Evolutionary conservation across 768 basidiomycete species (phyloP).

Genomic region (Tulasnella sp.): DNA sequence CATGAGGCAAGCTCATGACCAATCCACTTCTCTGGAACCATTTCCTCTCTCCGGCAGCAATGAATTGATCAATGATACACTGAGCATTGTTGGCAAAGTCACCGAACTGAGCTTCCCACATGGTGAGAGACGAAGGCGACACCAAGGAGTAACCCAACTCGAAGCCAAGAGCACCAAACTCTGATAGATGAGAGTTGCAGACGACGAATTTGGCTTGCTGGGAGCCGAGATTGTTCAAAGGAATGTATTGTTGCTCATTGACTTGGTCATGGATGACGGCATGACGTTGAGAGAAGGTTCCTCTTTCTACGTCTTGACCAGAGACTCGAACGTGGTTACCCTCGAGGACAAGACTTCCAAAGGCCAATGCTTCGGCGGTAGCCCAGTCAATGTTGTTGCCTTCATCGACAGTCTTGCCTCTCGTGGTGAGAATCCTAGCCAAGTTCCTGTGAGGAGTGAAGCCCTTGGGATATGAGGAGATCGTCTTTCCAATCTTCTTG

Average conservation of each 20-base stretch:
- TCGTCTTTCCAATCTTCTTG: constrained; percentile 70
- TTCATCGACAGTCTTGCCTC: constrained; percentile 85
- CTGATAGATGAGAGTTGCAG: constrained; percentile 94
- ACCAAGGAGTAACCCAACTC: constrained; percentile 98
- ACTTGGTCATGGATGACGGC: constrained; percentile 93
- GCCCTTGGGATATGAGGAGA: constrained; percentile 72
- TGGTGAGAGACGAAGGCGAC: constrained; percentile 78
- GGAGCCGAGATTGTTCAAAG: constrained; percentile 75
- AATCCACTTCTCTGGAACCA: constrained; percentile 92
- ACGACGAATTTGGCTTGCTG: constrained; percentile 88
- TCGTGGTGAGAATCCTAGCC: constrained; percentile 73
- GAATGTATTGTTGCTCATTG: constrained; percentile 80
- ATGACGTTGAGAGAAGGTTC: constrained; percentile 97
- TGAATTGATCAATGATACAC: constrained; percentile 97
- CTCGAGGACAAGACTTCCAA: constrained; percentile 86
- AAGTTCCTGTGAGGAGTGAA: constrained; percentile 89
- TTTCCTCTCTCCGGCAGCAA: constrained; percentile 92
- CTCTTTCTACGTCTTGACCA: constrained; percentile 96
- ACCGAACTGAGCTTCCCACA: constrained; percentile 99
- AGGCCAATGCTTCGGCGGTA: constrained; percentile 93
- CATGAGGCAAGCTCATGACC: constrained; percentile 82
- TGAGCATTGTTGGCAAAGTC: constrained; percentile 98
- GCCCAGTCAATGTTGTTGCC: constrained; percentile 94
- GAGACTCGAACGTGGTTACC: constrained; percentile 90
- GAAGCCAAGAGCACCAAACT: constrained; percentile 89